phyloP scores from a whole-genome alignment of 768 basidiomycete species.

The Russula griseocarnosa region DNA sequence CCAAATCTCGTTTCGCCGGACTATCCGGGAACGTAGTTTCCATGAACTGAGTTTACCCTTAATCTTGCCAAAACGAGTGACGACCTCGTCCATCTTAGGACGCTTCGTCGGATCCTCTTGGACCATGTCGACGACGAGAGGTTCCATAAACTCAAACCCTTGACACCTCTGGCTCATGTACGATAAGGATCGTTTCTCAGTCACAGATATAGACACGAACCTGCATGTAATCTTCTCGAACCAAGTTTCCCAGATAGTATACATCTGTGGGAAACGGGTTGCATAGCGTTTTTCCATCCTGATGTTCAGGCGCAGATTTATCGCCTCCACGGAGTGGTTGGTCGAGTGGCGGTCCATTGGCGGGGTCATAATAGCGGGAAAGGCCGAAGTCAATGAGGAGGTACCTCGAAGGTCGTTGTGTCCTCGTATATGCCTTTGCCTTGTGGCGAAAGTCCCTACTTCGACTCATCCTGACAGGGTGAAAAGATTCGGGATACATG shows the following conservation, averaged over 20 bases:
- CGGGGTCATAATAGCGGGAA: too few relatives aligned
- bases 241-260: conserved; percentile 31
- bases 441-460: neutral
- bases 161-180: neutral
- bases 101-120: conserved; percentile 36
- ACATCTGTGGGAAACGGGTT: conserved; percentile 32
- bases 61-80: neutral
- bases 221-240: conserved; percentile 19
- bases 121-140: conserved; percentile 36
- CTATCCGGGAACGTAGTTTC: neutral
- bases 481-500: conserved; percentile 23
- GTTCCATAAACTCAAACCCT: too few relatives aligned
- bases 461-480: neutral
- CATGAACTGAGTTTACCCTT: neutral
- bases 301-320: conserved; percentile 31
- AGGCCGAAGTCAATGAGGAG: too few relatives aligned
- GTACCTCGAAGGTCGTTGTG: too few relatives aligned
- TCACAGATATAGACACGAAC: neutral
- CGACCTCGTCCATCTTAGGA: conserved; percentile 37
- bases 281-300: neutral
- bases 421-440: too few relatives aligned
- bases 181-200: neutral
- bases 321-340: conserved; percentile 30
- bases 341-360: neutral
- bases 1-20: neutral